Conservation (phyloP, 345 rosid species). For the Acer campestre region DNA sequence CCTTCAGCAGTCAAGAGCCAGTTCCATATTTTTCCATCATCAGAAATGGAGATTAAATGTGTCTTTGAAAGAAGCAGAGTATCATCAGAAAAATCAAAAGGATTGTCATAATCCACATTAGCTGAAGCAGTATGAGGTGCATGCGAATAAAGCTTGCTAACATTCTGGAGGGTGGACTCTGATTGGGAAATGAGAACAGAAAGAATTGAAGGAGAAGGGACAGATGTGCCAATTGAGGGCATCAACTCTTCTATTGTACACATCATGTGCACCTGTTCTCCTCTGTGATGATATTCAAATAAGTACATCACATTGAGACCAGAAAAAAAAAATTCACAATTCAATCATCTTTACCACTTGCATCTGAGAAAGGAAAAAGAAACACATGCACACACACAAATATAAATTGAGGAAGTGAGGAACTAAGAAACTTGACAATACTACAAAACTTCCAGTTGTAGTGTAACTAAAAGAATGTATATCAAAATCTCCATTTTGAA, state of each 20-base stretch:
- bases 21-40: conserved; percentile 94
- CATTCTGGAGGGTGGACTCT: conserved; percentile 78
- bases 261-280: conserved; percentile 87
- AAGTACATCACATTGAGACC: conserved; percentile 29
- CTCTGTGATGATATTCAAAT: conserved; percentile 51
- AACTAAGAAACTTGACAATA: background rate
- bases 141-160: conserved; percentile 67
- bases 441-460: background rate
- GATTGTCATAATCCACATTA: conserved; percentile 70
- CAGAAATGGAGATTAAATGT: conserved; percentile 79
- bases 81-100: conserved; percentile 82
- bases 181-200: conserved; percentile 64
- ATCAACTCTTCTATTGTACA: conserved; percentile 83
- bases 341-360: conserved; percentile 27
- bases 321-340: conserved; percentile 14
- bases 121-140: conserved; percentile 45
- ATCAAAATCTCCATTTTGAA: background rate
- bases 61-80: conserved; percentile 72
- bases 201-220: conserved; percentile 78
- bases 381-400: background rate
- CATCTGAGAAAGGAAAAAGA: background rate
- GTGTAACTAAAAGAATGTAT: background rate
- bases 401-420: background rate
- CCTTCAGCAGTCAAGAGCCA: conserved; percentile 93
- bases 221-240: conserved; percentile 83